Evolutionary conservation across 2,329 filamentous ascomycete species (phyloP).

Genomic region (Ceratocystiopsis brevicomis): DNA sequence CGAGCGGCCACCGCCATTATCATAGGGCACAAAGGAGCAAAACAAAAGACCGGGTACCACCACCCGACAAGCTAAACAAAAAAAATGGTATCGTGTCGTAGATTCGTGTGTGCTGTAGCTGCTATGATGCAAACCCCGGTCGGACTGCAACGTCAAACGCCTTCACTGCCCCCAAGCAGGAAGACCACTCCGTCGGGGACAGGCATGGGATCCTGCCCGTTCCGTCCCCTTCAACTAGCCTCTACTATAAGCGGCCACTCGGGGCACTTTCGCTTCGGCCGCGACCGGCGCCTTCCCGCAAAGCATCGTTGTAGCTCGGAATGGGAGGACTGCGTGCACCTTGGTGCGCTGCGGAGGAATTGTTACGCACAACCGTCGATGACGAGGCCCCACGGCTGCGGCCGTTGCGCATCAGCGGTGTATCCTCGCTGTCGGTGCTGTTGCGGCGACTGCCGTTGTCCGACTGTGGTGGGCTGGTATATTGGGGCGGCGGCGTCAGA

Average conservation of each 20-base stretch:
- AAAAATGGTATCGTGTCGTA: slow-evolving; percentile 10
- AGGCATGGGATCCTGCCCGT: no score
- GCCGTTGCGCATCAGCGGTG: slow-evolving; percentile 30
- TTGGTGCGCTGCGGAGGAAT: slow-evolving; percentile 3
- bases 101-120: slow-evolving; percentile 5
- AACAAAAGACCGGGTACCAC: no score
- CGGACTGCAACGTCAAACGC: no score
- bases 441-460: slow-evolving; percentile 35
- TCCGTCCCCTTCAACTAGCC: no score
- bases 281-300: slow-evolving; percentile 33
- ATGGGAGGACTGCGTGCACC: slow-evolving; percentile 39
- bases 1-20: no score
- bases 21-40: no score
- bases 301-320: slow-evolving; percentile 64
- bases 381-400: slow-evolving; percentile 32
- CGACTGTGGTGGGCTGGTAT: slow-evolving; percentile 46
- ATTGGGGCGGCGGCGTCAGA: slow-evolving; percentile 52
- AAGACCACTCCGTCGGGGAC: no score
- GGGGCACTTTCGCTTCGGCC: slow-evolving; percentile 24
- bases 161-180: no score
- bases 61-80: not conserved
- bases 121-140: no score
- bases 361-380: slow-evolving; percentile 16
- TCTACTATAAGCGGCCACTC: no score
- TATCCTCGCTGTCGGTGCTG: slow-evolving; percentile 37